phyloP scores from a whole-genome alignment of 1,139 yeast genomes.

The Casaregolazyma lundiana region DNA sequence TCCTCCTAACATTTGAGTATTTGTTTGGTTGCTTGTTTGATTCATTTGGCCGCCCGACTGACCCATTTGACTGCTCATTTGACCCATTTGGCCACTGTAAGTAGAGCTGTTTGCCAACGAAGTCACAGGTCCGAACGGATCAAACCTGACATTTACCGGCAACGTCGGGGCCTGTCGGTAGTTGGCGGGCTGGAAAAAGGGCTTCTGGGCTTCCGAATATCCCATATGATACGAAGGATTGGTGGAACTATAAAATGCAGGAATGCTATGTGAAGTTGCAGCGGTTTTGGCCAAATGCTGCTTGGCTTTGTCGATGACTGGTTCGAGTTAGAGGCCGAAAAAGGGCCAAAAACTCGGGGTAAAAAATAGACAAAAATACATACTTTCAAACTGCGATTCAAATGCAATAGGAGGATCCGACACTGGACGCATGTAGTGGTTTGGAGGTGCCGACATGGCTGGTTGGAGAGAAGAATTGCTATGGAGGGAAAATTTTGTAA shows the following conservation, averaged over 20 bases:
- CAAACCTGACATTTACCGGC: conserved; percentile 16
- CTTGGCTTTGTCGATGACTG: conserved; percentile 17
- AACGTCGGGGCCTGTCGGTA: conserved; percentile 6
- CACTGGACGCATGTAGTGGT: background rate
- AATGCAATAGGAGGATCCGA: conserved; percentile 8
- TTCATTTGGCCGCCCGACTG: conserved; percentile 16
- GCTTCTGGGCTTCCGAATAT: background rate
- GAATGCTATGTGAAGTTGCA: background rate
- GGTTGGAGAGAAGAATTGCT: background rate
- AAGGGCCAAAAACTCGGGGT: background rate
- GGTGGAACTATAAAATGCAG: background rate
- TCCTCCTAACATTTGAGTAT: conserved; percentile 18
- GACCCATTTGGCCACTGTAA: background rate
- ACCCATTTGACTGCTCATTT: background rate
- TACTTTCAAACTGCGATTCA: conserved; percentile 9
- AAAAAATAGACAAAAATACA: background rate
- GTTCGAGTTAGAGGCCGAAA: background rate
- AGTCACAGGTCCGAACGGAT: conserved; percentile 19
- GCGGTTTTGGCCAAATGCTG: conserved; percentile 14
- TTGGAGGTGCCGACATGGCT: background rate
- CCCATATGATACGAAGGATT: background rate
- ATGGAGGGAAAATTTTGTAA: conserved; percentile 3
- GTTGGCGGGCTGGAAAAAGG: background rate
- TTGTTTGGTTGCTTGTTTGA: conserved; percentile 18
- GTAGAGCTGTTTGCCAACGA: background rate